These are phyloP conservation scores for Phytophthora tentaculata DNA, from an alignment of 352 stramenopile species.

Conservation along the genomic window DNA sequence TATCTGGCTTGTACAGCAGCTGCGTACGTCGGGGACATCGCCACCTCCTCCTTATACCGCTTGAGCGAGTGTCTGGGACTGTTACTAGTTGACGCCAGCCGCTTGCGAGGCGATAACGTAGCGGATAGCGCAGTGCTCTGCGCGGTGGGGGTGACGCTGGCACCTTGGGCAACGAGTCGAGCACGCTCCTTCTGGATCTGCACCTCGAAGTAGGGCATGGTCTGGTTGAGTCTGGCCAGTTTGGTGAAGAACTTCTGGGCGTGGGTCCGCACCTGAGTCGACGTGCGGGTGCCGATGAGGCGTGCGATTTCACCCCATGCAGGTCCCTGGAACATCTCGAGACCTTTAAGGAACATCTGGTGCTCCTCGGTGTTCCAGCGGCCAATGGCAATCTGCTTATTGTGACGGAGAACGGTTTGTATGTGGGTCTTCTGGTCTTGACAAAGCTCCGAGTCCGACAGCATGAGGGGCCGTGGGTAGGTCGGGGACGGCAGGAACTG, in stretches of 20 bases:
- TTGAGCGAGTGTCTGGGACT: conserved; percentile 29
- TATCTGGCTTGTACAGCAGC: conserved; percentile 6
- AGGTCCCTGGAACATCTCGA: conserved; percentile 82
- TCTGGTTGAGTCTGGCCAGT: conserved; percentile 74
- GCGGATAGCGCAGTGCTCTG: conserved; percentile 42
- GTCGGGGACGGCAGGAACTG: conserved; percentile 23
- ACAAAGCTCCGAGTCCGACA: conserved; percentile 16
- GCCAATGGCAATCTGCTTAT: conserved; percentile 71
- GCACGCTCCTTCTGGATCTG: conserved; percentile 78
- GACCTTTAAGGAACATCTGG: conserved; percentile 74
- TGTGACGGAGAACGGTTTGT: conserved; percentile 32
- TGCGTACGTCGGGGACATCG: conserved; percentile 7
- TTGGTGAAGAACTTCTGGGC: conserved; percentile 92
- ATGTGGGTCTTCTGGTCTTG: conserved; percentile 8
- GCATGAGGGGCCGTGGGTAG: conserved; percentile 13
- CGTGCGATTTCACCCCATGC: conserved; percentile 87
- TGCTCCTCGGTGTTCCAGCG: conserved; percentile 84
- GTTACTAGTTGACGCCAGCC: conserved; percentile 28
- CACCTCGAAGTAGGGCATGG: conserved; percentile 75
- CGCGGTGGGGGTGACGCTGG: conserved; percentile 55
- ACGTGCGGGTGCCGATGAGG: conserved; percentile 83
- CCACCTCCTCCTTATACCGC: conserved; percentile 23
- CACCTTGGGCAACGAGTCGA: conserved; percentile 60
- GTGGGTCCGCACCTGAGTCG: conserved; percentile 86
- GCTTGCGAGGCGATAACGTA: conserved; percentile 58